Evolutionary conservation across 495 filamentous ascomycete genomes (phyloP).

Genomic region (Penicillium cosmopolitanum): DNA sequence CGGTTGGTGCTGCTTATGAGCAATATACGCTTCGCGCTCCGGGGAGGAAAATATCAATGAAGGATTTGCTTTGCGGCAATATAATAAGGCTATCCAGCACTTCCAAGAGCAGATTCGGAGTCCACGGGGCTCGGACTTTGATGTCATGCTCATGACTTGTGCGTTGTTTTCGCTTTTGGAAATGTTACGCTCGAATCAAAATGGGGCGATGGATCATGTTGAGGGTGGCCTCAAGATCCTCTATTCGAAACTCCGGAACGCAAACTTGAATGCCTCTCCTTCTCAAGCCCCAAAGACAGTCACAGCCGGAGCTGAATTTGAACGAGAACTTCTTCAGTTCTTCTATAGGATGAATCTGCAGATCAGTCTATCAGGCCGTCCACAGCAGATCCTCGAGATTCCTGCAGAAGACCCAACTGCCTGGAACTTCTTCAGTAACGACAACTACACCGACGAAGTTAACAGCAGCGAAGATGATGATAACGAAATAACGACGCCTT

Average conservation of each 20-base stretch:
- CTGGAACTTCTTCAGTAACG: not conserved
- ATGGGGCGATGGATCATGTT: slow-evolving; percentile 29
- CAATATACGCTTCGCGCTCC: slow-evolving; percentile 24
- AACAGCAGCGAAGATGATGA: too few species aligned
- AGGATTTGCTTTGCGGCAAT: slow-evolving; percentile 52
- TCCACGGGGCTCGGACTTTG: slow-evolving; percentile 6
- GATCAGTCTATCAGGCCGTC: slow-evolving; percentile 19
- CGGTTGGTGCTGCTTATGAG: slow-evolving; percentile 66
- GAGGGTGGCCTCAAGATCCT: slow-evolving; percentile 24
- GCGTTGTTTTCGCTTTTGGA: slow-evolving; percentile 36
- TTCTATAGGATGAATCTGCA: slow-evolving; percentile 27
- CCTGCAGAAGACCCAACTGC: not conserved
- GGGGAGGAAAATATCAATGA: slow-evolving; percentile 3
- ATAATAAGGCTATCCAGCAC: slow-evolving; percentile 57
- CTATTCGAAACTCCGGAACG: not conserved
- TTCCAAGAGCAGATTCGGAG: slow-evolving; percentile 24
- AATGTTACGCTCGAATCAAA: slow-evolving; percentile 25
- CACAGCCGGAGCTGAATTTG: not conserved
- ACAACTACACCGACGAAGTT: not conserved
- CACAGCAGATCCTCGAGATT: slow-evolving; percentile 1
- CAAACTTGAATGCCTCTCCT: not conserved
- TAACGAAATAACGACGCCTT: too few species aligned
- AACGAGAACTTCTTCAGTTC: slow-evolving; percentile 21
- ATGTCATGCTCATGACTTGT: slow-evolving; percentile 31
- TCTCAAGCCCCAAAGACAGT: not conserved